Evolutionary conservation across 805 yeast species (phyloP).

Genomic region (Cyberlindnera misumaiensis): DNA sequence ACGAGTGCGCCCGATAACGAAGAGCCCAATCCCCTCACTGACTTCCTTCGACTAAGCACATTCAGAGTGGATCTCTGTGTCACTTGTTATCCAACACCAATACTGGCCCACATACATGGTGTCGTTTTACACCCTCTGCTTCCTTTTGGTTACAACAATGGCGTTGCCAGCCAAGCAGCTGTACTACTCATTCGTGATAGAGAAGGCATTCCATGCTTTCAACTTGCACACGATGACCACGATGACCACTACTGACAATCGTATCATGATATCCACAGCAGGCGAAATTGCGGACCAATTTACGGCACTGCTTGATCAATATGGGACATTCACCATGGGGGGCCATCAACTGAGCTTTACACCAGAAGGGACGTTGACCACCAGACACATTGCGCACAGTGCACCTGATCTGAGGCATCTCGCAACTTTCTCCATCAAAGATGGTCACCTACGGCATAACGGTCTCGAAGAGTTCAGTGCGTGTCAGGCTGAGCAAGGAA

Average conservation of each 20-base stretch:
- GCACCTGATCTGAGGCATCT: background rate
- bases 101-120: background rate
- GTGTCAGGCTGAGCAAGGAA: constrained; percentile 1
- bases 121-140: background rate
- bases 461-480: constrained; percentile 7
- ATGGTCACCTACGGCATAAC: constrained; percentile 12
- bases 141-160: background rate
- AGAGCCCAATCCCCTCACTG: no score
- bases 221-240: constrained; percentile 1
- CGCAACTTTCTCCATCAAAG: constrained; percentile 13
- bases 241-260: background rate
- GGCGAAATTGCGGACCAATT: background rate
- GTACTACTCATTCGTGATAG: constrained; percentile 5
- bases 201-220: constrained; percentile 6
- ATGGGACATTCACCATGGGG: background rate
- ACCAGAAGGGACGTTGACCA: background rate
- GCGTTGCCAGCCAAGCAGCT: constrained; percentile 8
- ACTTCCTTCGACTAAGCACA: no score
- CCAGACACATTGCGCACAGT: background rate
- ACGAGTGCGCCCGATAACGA: no score
- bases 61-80: no score
- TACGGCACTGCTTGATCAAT: background rate
- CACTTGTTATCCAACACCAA: background rate
- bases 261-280: background rate
- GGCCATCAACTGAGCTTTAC: no score